phyloP scores from a whole-genome alignment of 108 stramenopile genomes.

The Skeletonema potamos region DNA sequence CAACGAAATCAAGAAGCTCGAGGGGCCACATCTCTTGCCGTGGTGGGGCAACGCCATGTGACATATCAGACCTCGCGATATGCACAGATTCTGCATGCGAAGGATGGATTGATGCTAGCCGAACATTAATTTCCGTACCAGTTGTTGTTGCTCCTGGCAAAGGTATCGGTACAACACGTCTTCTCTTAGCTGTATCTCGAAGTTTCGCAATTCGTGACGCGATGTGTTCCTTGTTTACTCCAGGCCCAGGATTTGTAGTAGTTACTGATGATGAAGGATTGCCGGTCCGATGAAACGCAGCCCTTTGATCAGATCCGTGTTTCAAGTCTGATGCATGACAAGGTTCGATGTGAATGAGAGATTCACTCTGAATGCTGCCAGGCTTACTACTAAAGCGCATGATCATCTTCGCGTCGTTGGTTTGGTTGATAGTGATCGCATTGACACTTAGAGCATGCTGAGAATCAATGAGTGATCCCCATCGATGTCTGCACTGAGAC shows the following conservation, averaged over 20 bases:
- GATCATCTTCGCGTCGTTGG: neutral
- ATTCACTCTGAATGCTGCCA: neutral
- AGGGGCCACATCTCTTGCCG: conserved; percentile 83
- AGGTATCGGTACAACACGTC: conserved; percentile 41
- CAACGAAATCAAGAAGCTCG: conserved; percentile 65
- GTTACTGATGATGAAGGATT: neutral
- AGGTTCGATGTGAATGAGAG: conserved; percentile 4
- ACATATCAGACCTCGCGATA: conserved; percentile 29
- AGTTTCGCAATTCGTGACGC: conserved; percentile 12
- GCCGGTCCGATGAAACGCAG: conserved; percentile 2
- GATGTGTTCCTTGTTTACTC: neutral
- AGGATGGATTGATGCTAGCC: conserved; percentile 56
- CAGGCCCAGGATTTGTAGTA: neutral
- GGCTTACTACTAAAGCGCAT: neutral
- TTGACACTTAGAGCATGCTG: neutral
- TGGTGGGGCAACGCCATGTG: conserved; percentile 40
- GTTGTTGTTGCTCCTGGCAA: conserved; percentile 51
- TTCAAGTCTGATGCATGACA: neutral
- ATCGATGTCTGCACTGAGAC: conserved; percentile 67
- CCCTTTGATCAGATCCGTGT: neutral
- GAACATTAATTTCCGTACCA: conserved; percentile 27
- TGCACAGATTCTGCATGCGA: conserved; percentile 77
- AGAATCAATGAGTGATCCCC: conserved; percentile 42
- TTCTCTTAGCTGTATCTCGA: conserved; percentile 27
- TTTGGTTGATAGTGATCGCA: neutral